These are phyloP conservation scores for Postia placenta DNA, from an alignment of 768 basidiomycete genomes.

Conservation along the genomic window DNA sequence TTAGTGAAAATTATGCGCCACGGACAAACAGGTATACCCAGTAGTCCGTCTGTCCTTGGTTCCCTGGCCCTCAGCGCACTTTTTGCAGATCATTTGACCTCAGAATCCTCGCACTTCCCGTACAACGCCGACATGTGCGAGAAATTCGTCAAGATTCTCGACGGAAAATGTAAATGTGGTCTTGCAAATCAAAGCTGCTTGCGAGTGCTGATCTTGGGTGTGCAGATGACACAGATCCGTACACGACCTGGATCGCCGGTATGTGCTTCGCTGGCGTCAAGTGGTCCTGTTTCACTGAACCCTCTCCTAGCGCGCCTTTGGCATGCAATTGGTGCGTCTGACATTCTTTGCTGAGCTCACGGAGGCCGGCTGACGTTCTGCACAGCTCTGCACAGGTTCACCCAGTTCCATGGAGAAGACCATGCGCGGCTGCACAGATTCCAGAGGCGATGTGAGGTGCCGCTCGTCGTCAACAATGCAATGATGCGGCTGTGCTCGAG, in stretches of 20 bases:
- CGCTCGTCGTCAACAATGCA: neutral
- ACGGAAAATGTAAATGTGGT: neutral
- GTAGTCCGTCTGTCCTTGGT: neutral
- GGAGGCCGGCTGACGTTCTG: neutral
- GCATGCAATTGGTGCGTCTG: slow-evolving; percentile 9
- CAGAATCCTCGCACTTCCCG: slow-evolving; percentile 19
- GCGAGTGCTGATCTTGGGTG: neutral
- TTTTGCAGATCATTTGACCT: slow-evolving; percentile 20
- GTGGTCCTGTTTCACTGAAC: slow-evolving; percentile 6
- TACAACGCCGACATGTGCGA: slow-evolving; percentile 17
- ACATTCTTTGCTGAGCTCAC: neutral
- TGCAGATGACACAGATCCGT: neutral
- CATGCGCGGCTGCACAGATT: slow-evolving; percentile 18
- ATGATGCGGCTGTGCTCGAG: neutral
- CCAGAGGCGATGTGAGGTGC: slow-evolving; percentile 16
- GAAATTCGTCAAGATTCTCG: slow-evolving; percentile 12
- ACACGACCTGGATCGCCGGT: neutral
- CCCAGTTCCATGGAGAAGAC: slow-evolving; percentile 21
- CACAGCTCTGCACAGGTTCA: slow-evolving; percentile 16
- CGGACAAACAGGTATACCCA: slow-evolving; percentile 12
- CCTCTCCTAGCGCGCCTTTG: slow-evolving; percentile 16
- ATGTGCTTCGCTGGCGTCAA: neutral
- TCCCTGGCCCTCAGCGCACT: neutral
- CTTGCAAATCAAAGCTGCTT: too few relatives aligned
- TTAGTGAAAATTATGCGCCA: slow-evolving; percentile 16